Evolutionary conservation across 371 early-diverging fungal species (phyloP), one percentile per base, ranked within the genome.

Genomic region (Mortierella polycephala): DNA sequence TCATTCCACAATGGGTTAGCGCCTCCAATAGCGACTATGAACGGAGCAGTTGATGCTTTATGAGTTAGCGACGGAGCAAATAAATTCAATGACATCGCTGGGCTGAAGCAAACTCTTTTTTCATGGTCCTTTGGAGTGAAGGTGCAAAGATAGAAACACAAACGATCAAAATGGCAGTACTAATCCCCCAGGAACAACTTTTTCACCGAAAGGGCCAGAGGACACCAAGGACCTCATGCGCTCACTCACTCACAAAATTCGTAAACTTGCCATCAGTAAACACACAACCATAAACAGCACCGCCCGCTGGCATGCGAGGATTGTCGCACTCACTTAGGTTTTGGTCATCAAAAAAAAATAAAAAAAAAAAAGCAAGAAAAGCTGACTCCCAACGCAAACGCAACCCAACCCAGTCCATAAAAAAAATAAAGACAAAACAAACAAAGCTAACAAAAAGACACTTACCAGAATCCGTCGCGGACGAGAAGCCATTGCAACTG

Each of bases 1-100:
- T 95, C 95, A 62, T 88, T 88, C 96, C 96, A 95, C 54, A 95
- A 75, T 0, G 91, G 90, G 55, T 89, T 84, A 50, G 87, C 86
- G 23, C 92, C 93, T 56, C 89, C 90, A 51, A 87, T 67, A 58
- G 85, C 83, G 16, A 64, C 79, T 77, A 69, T 6, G 20, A 46
- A 23, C 20, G 13, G 5, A 37, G 16, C 23, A 13, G 11, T 6
- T 30, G 16, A 12, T 23, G 18, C 2, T 11, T 30, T 30, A 21
- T 51, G 30, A 3, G 45, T n/a, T 10, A 46, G 30, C 46, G 12
- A 54, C n/a, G 42, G 30, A 57, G 18, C 41, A 54, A 61, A 18
- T 60, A 50, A 30, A 42, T 51, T n/a, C 9, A 14, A 51, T 5
- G 20, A 51, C 46, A 16, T 16, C 46, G 13, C 11, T 16, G 46